Evolutionary conservation across 805 yeast species (phyloP).

Genomic region (Nakazawaea sp.): DNA sequence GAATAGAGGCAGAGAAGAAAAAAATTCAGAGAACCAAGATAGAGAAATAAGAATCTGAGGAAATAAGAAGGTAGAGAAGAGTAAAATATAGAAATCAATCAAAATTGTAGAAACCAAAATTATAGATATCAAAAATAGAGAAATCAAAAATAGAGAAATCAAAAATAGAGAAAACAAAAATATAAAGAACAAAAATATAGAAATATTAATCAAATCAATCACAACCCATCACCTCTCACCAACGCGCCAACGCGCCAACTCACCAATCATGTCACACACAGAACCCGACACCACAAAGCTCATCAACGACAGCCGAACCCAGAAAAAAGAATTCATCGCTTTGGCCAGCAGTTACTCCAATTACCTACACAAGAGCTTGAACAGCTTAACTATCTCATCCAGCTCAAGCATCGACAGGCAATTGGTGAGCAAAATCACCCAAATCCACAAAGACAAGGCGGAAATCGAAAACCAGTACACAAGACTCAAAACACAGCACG

Average conservation of each 20-base stretch:
- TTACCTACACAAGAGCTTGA: conserved; percentile 7
- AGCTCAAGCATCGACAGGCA: conserved; percentile 4
- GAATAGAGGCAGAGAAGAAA: neutral
- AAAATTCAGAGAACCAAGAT: neutral
- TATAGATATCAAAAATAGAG: no score
- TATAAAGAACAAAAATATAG: no score
- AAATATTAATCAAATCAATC: neutral
- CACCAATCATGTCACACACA: neutral
- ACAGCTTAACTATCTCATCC: conserved; percentile 1
- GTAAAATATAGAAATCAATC: no score
- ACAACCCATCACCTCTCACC: no score
- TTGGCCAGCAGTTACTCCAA: conserved; percentile 6
- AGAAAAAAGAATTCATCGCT: conserved; percentile 4
- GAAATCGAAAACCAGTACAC: conserved; percentile 18
- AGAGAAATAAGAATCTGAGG: neutral
- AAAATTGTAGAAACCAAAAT: no score
- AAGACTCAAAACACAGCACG: conserved; percentile 12
- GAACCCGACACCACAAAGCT: neutral
- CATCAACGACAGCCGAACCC: conserved; percentile 1
- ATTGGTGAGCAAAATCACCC: conserved; percentile 17
- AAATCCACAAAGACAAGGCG: conserved; percentile 23
- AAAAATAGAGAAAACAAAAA: neutral
- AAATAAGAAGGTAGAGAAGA: no score
- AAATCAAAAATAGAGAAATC: neutral
- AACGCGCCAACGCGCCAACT: no score